Conservation (phyloP, 768 basidiomycete genomes). For the Asterophora parasitica region DNA sequence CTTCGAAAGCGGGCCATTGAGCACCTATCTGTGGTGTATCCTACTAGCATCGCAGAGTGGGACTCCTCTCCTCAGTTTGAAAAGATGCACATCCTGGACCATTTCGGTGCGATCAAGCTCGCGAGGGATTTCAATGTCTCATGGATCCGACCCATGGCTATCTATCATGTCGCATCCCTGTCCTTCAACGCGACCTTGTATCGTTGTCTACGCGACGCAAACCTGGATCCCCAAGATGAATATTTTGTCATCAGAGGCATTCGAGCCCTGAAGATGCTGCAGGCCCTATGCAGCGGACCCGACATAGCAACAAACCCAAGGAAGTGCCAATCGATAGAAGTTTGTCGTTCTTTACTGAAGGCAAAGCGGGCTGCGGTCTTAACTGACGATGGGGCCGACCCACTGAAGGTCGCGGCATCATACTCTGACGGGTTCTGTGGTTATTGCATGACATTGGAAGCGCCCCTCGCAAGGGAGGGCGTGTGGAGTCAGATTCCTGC, state of each 20-base stretch:
- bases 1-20: constrained; percentile 6
- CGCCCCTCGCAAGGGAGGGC: background rate
- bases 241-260: background rate
- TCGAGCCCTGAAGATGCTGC: background rate
- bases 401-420: background rate
- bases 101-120: constrained; percentile 1
- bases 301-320: too few relatives aligned
- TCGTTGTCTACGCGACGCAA: too few relatives aligned
- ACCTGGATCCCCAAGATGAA: too few relatives aligned
- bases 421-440: background rate
- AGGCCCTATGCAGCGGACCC: background rate
- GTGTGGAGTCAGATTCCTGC: background rate
- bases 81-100: background rate
- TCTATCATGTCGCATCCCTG: constrained; percentile 4
- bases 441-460: background rate
- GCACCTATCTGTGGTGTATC: constrained; percentile 5
- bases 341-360: background rate
- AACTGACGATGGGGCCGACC: constrained; percentile 1
- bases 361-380: too few relatives aligned
- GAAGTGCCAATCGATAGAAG: too few relatives aligned
- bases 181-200: constrained; percentile 1
- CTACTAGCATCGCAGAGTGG: background rate
- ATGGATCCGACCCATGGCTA: constrained; percentile 10
- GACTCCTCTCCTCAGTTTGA: background rate
- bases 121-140: constrained; percentile 4